Evolutionary conservation across 1,284 basidiomycete species (phyloP).

Genomic region (Laetiporus sulphureus): DNA sequence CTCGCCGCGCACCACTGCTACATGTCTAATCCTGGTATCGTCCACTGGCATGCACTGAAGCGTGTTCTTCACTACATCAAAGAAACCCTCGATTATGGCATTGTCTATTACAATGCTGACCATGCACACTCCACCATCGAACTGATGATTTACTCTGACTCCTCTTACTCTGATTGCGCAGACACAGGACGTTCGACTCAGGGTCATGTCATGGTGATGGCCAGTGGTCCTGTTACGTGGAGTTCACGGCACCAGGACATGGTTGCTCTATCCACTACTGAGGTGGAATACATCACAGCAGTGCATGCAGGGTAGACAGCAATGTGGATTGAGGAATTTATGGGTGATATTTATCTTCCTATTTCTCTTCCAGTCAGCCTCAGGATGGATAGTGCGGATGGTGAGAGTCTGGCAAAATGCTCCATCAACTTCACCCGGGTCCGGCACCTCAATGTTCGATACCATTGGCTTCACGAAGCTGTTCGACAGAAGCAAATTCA

Average conservation of each 20-base stretch:
- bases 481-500: background rate
- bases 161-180: slow-evolving; percentile 33
- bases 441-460: background rate
- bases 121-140: too few species aligned
- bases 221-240: slow-evolving; percentile 28
- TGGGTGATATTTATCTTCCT: background rate
- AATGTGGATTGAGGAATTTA: slow-evolving; percentile 14
- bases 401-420: background rate
- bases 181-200: slow-evolving; percentile 25
- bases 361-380: background rate
- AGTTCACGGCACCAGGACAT: slow-evolving; percentile 27
- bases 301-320: slow-evolving; percentile 15
- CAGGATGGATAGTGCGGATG: background rate
- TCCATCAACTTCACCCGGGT: background rate
- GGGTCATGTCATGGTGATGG: slow-evolving; percentile 27
- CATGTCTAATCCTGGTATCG: background rate
- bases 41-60: slow-evolving; percentile 24
- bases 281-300: slow-evolving; percentile 30
- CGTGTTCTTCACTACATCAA: slow-evolving; percentile 34
- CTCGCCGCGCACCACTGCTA: too few species aligned
- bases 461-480: background rate
- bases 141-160: slow-evolving; percentile 36
- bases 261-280: slow-evolving; percentile 14
- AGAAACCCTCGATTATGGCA: slow-evolving; percentile 24
- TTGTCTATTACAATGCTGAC: slow-evolving; percentile 26